Percentiles rank a stretch among this genome's conserved stretches.
phyloP scores from a whole-genome alignment of 352 stramenopile genomes.

The Pythium aphanidermatum region DNA sequence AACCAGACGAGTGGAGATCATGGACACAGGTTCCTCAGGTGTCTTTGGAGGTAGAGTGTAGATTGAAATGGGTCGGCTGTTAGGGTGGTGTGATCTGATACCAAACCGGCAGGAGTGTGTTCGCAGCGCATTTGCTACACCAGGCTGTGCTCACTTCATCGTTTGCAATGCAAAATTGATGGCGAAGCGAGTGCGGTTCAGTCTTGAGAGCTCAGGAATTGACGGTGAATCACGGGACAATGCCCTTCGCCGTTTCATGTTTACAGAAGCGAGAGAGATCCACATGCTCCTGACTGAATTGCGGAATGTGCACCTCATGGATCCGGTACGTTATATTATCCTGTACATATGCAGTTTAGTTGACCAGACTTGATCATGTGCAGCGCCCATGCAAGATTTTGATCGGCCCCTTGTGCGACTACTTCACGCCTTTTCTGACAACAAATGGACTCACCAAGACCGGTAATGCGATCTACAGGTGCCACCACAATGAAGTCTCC shows the following conservation, averaged over 20 bases:
- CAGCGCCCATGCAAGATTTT: conserved; percentile 19
- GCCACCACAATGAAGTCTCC: neutral
- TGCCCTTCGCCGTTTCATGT: neutral
- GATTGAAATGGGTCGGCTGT: no score
- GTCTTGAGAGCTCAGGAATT: neutral
- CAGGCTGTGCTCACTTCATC: no score
- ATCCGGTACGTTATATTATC: conserved; percentile 7
- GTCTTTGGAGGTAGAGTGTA: no score
- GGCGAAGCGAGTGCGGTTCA: no score
- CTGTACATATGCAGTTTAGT: conserved; percentile 11
- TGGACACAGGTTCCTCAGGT: no score
- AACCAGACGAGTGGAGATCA: no score
- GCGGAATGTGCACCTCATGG: conserved; percentile 1
- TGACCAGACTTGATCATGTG: no score
- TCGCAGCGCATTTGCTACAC: no score
- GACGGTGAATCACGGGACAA: neutral
- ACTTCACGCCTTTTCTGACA: conserved; percentile 32
- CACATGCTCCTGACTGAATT: conserved; percentile 8
- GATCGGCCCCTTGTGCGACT: conserved; percentile 27
- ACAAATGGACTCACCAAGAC: conserved; percentile 24
- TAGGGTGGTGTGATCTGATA: no score
- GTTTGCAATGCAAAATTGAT: no score
- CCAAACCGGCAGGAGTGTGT: no score
- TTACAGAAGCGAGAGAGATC: conserved; percentile 6
- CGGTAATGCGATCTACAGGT: conserved; percentile 14